phyloP scores from a whole-genome alignment of 1,284 basidiomycete species.

The Fomitopsis schrenkii region DNA sequence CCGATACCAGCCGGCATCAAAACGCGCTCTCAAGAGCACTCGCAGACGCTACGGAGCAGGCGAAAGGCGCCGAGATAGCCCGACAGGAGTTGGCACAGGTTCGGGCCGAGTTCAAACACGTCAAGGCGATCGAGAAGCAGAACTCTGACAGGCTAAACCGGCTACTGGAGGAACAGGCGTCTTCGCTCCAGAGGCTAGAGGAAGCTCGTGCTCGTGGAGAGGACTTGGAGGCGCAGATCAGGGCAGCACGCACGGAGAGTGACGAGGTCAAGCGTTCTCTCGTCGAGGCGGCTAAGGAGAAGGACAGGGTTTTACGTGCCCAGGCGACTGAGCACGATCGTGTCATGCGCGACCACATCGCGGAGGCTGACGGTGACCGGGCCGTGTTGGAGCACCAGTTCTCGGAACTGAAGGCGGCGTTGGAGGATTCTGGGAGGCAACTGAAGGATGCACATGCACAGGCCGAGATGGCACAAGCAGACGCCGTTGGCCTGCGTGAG shows the following conservation, averaged over 20 bases:
- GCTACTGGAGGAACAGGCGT: conserved; percentile 71
- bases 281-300: conserved; percentile 62
- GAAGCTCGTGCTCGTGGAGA: conserved; percentile 70
- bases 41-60: conserved; percentile 65
- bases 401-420: conserved; percentile 63
- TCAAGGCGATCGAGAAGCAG: conserved; percentile 66
- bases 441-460: conserved; percentile 58
- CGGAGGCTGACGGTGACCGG: conserved; percentile 88
- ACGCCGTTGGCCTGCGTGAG: conserved; percentile 63
- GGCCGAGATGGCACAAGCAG: conserved; percentile 56
- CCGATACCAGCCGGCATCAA: conserved; percentile 56
- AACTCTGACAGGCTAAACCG: conserved; percentile 60
- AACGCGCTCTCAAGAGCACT: conserved; percentile 59
- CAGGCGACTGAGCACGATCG: conserved; percentile 83
- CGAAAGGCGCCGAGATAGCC: conserved; percentile 56
- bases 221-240: conserved; percentile 70
- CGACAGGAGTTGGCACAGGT: conserved; percentile 68
- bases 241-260: conserved; percentile 60
- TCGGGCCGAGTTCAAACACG: conserved; percentile 63
- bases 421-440: conserved; percentile 56
- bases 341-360: conserved; percentile 81
- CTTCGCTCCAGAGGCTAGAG: conserved; percentile 65
- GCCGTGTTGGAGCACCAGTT: conserved; percentile 87
- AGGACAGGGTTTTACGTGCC: conserved; percentile 68
- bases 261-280: conserved; percentile 65